Conservation (phyloP, 306 rosid genomes). For the Acacia acuminata region DNA sequence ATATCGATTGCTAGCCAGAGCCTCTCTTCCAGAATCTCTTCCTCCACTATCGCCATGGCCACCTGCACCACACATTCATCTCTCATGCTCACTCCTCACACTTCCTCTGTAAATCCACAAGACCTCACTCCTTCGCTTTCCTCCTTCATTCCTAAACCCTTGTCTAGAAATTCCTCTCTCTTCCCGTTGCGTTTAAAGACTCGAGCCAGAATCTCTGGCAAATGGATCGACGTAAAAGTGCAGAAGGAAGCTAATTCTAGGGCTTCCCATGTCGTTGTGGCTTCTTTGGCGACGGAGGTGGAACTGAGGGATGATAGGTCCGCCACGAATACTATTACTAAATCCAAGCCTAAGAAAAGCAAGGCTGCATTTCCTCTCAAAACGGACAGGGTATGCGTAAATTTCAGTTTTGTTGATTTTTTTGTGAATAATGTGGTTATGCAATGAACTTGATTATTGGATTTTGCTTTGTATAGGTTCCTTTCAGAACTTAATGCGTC, state of each 20-base stretch:
- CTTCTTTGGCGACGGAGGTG: slow-evolving; percentile 53
- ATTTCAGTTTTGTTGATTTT: neutral
- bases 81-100: slow-evolving; percentile 51
- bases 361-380: slow-evolving; percentile 66
- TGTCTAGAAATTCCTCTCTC: slow-evolving; percentile 33
- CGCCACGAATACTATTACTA: slow-evolving; percentile 16
- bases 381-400: slow-evolving; percentile 61
- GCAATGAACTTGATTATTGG: neutral
- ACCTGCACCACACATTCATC: slow-evolving; percentile 51
- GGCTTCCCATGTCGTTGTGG: slow-evolving; percentile 33
- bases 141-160: slow-evolving; percentile 49
- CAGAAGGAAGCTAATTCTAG: slow-evolving; percentile 29
- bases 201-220: slow-evolving; percentile 20
- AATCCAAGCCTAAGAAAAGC: slow-evolving; percentile 56
- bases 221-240: slow-evolving; percentile 34
- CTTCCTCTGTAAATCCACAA: slow-evolving; percentile 49
- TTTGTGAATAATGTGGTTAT: neutral
- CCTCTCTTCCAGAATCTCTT: neutral
- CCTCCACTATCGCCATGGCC: slow-evolving; percentile 40
- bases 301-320: slow-evolving; percentile 31
- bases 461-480: slow-evolving; percentile 35
- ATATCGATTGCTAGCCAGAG: neutral
- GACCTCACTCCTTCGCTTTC: slow-evolving; percentile 50
- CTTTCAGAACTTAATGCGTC: neutral
- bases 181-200: slow-evolving; percentile 37